These are phyloP conservation scores for Apiospora koreana DNA, from an alignment of 2,329 filamentous ascomycete genomes.

Conservation along the genomic window DNA sequence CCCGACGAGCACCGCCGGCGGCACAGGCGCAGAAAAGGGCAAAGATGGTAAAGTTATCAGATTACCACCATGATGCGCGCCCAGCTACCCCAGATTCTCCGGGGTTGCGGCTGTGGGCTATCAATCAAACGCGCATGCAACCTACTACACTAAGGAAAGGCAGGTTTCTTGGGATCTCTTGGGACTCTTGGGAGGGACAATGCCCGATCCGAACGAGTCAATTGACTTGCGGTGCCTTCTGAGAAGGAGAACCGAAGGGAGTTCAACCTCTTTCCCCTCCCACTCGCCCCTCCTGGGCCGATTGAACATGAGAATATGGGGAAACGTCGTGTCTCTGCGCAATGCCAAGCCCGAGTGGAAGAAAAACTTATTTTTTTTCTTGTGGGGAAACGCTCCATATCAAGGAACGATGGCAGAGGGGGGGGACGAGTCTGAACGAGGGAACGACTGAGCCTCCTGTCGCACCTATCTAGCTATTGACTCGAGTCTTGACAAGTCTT, in stretches of 20 bases:
- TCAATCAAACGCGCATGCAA: neutral
- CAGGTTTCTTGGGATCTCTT: neutral
- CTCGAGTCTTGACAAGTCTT: too few species aligned
- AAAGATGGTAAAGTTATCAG: neutral
- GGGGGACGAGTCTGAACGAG: too few species aligned
- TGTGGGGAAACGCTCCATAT: slow-evolving; percentile 3
- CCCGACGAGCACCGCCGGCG: neutral
- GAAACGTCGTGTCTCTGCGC: neutral
- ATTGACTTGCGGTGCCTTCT: neutral
- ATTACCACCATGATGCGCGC: slow-evolving; percentile 5
- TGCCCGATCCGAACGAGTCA: neutral
- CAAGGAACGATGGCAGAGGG: neutral
- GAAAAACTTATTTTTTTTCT: slow-evolving; percentile 9
- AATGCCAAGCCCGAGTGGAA: neutral
- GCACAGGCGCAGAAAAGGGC: neutral
- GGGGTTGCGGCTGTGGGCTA: neutral
- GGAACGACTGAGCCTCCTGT: neutral
- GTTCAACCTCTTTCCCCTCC: neutral
- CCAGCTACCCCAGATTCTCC: slow-evolving; percentile 6
- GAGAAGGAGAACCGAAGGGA: neutral
- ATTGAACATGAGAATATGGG: neutral
- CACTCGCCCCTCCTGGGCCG: neutral
- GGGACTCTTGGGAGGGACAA: neutral
- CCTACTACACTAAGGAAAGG: neutral
- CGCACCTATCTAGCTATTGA: too few species aligned